phyloP scores from a whole-genome alignment of 768 basidiomycete species.

The Russula griseocarnosa region DNA sequence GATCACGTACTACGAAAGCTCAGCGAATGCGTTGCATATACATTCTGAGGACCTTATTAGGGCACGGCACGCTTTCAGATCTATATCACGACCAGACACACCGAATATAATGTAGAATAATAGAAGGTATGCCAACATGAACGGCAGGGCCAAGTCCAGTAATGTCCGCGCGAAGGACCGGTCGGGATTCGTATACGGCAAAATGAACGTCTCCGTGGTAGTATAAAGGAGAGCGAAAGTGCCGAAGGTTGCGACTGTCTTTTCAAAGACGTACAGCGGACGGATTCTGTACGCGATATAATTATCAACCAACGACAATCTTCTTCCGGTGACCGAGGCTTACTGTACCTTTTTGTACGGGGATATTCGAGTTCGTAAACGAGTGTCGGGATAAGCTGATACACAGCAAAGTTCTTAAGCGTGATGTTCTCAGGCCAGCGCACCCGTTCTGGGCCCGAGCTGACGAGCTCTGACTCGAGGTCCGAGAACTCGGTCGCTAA shows the following conservation, averaged over 20 bases:
- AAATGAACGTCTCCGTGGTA: constrained; percentile 91
- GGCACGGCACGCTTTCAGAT: background rate
- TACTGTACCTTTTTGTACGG: constrained; percentile 65
- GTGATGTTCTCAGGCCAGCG: constrained; percentile 86
- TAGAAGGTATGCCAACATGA: constrained; percentile 88
- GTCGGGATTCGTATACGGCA: constrained; percentile 68
- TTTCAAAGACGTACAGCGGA: constrained; percentile 70
- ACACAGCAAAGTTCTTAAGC: constrained; percentile 75
- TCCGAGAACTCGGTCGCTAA: constrained; percentile 76
- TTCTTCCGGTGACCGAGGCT: constrained; percentile 29
- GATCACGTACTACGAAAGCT: constrained; percentile 70
- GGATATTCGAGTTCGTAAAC: constrained; percentile 98
- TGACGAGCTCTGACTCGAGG: constrained; percentile 69
- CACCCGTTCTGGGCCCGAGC: constrained; percentile 60
- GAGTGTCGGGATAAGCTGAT: constrained; percentile 84
- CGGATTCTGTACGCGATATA: constrained; percentile 48
- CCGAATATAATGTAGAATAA: constrained; percentile 85
- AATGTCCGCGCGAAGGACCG: constrained; percentile 73
- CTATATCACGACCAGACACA: constrained; percentile 33
- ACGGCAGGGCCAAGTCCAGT: constrained; percentile 85
- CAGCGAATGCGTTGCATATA: constrained; percentile 94
- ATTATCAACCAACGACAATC: background rate
- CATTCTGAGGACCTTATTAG: constrained; percentile 56
- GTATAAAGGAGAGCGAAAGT: constrained; percentile 92
- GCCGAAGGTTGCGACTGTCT: constrained; percentile 83